Base-by-base conservation (phyloP, 2,329 filamentous ascomycete species). In the Pseudogymnoascus pannorum region DNA sequence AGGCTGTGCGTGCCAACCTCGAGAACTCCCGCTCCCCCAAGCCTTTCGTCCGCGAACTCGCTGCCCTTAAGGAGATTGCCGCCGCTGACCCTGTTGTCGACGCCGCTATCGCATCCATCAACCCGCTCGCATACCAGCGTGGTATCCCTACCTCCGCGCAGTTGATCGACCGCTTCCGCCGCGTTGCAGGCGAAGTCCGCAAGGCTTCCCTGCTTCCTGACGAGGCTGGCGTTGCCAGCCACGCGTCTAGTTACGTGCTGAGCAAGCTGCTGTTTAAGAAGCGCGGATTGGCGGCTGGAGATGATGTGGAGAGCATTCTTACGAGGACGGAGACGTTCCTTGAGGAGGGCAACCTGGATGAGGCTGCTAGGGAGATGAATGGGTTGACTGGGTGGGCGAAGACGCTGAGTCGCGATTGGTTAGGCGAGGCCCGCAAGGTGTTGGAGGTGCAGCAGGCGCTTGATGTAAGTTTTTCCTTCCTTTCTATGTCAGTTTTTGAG, bases 181-280 rank as follows among this genome's bases (percentile, higher is more conserved):
- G 92, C 58, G 94, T 99, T 14, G 91, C 94, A 2, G 79, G 80
- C 61, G 94, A 99, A 77, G 94, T 99, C 40, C 86, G 94, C 73
- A 99, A 99, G 80, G 94, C 94, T 18, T 88, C 89, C 48, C 82
- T 99, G 58, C 81, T 99, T 14, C 94, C 94, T 12, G 92, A 96
- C 66, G 89, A 97, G 70, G 94, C 94, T 0, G 94, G 94, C 67
- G 89, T 99, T 24, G 93, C 94, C 18, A 94, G 89, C 70, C 94
- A 99, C 74, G 92, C 93, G 2, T 93, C 92, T 44, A 94, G 89
- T 74, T 88, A 91, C 74, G 81, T 95, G 54, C 80, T 99, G 69
- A 96, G 91, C 80, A 95, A 96, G 78, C 82, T 97, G 59, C 86
- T 97, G 78, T 97, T 99, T 84, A 92, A 91, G 81, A 97, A 97